Percentiles rank a stretch among this genome's conserved stretches.
These are phyloP conservation scores for Pulveroboletus frians DNA, from an alignment of 768 basidiomycete genomes.

Conservation along the genomic window DNA sequence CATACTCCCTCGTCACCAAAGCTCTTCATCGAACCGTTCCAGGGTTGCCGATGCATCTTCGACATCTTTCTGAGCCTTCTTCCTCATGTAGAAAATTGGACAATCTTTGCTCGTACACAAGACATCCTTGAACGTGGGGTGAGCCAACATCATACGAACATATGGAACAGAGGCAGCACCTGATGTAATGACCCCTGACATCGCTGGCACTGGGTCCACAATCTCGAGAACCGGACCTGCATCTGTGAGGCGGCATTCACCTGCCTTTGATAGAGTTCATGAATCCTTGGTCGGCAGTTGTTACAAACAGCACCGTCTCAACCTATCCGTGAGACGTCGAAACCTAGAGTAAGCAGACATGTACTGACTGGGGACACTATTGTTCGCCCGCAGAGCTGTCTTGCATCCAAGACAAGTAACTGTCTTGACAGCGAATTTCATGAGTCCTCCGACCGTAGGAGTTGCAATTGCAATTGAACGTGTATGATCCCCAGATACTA, in stretches of 20 bases:
- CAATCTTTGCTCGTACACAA: constrained; percentile 96
- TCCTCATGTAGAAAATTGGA: constrained; percentile 98
- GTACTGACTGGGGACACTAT: constrained; percentile 63
- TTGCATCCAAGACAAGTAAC: constrained; percentile 95
- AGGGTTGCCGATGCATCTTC: constrained; percentile 75
- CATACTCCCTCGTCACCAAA: constrained; percentile 44
- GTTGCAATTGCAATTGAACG: constrained; percentile 94
- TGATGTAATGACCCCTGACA: constrained; percentile 99
- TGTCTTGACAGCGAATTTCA: constrained; percentile 98
- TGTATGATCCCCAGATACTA: constrained; percentile 96
- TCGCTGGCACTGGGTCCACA: constrained; percentile 99
- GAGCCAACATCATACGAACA: neutral
- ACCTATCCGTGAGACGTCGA: constrained; percentile 3
- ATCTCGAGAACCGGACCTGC: constrained; percentile 86
- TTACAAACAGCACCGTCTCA: constrained; percentile 90
- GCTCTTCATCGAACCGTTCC: constrained; percentile 77
- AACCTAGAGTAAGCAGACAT: neutral
- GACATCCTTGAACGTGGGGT: constrained; percentile 62
- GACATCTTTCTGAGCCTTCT: constrained; percentile 97
- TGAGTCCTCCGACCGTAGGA: constrained; percentile 91
- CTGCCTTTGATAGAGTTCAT: constrained; percentile 93
- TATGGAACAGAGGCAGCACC: constrained; percentile 32
- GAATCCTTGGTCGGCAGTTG: constrained; percentile 81
- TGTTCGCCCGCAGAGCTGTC: constrained; percentile 73
- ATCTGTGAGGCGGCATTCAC: constrained; percentile 64